phyloP scores from a whole-genome alignment of 345 rosid species.

The Gossypium thurberi region DNA sequence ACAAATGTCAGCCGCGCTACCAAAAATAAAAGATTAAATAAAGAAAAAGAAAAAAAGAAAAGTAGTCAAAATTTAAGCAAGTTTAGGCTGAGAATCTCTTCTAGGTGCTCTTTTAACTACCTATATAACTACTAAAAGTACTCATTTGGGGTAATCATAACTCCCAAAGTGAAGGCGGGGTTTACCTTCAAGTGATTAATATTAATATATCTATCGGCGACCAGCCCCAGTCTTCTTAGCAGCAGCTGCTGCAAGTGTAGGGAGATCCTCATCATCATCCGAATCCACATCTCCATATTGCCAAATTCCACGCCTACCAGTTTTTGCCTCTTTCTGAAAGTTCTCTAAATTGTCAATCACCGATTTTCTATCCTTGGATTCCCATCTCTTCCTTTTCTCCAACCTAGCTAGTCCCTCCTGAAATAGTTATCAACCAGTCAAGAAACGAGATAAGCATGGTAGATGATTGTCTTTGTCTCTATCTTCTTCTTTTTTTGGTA shows the following conservation, averaged over 20 bases:
- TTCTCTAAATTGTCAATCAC: conserved; percentile 72
- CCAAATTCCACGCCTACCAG: conserved; percentile 75
- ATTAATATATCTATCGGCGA: conserved; percentile 43
- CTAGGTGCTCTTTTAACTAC: neutral
- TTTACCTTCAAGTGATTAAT: neutral
- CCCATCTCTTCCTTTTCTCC: conserved; percentile 84
- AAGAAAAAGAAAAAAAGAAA: neutral
- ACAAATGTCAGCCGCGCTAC: neutral
- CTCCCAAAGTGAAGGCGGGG: neutral
- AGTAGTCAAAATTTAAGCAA: neutral
- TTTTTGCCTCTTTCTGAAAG: conserved; percentile 76
- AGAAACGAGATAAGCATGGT: neutral
- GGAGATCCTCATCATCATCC: conserved; percentile 92
- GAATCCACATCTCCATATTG: conserved; percentile 86
- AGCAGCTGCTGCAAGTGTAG: conserved; percentile 26
- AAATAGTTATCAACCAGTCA: conserved; percentile 2
- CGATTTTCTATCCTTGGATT: conserved; percentile 54
- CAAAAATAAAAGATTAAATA: neutral
- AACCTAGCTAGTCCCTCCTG: conserved; percentile 95
- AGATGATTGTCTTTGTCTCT: no score
- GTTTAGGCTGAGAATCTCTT: neutral
- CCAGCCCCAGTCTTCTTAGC: conserved; percentile 49
- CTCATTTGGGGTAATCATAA: conserved; percentile 4
- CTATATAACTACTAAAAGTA: conserved; percentile 19
- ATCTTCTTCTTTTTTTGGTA: neutral